A percentile compares a stretch with the other conserved stretches of the same genome.
Conservation (phyloP, 2,329 filamentous ascomycete genomes). For the Cytospora chrysosperma region DNA sequence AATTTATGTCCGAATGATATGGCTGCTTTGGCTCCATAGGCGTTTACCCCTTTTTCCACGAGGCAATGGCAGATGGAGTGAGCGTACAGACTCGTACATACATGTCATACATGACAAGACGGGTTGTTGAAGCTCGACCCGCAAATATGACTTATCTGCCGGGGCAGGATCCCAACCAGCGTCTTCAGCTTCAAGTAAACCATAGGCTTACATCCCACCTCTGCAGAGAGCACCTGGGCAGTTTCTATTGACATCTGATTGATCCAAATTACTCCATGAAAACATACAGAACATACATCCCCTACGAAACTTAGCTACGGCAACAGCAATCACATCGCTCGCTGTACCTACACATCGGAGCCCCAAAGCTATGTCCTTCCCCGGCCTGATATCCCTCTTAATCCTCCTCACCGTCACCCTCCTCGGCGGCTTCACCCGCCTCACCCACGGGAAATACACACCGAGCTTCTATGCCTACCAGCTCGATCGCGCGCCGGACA, state of each 20-base stretch:
- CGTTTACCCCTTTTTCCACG: too few relatives aligned
- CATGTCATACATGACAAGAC: background rate
- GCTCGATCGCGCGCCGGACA: slow-evolving; percentile 28
- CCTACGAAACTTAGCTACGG: background rate
- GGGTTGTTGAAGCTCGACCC: background rate
- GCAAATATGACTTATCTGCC: background rate
- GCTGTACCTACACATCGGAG: too few relatives aligned
- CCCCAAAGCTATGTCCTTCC: background rate
- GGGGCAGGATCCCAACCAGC: background rate
- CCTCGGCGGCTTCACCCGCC: slow-evolving; percentile 27
- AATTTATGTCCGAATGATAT: background rate
- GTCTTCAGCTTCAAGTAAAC: background rate
- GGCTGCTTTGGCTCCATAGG: too few relatives aligned
- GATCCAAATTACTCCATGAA: background rate
- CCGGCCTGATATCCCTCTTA: background rate
- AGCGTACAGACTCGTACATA: background rate
- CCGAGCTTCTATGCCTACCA: slow-evolving; percentile 29
- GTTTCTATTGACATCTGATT: too few relatives aligned
- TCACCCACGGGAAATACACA: slow-evolving; percentile 28
- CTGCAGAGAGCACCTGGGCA: background rate
- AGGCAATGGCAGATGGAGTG: background rate
- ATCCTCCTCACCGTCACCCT: slow-evolving; percentile 20
- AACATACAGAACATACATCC: background rate
- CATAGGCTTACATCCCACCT: background rate
- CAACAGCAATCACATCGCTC: background rate